Percentiles rank a stretch among this genome's conserved stretches.
Evolutionary conservation across 208 protist species (phyloP).

Genomic region (Leishmania guyanensis): DNA sequence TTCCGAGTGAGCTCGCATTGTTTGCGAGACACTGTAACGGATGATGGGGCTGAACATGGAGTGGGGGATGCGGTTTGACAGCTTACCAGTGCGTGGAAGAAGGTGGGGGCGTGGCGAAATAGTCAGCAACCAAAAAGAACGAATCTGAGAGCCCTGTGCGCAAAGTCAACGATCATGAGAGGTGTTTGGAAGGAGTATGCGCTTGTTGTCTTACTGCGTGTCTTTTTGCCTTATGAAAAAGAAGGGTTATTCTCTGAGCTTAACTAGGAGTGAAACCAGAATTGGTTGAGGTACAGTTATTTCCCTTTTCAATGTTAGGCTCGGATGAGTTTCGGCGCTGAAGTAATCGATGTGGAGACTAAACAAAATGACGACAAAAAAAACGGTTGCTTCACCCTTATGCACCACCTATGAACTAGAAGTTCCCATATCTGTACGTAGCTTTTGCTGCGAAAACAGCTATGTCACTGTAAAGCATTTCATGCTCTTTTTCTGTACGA

Average conservation of each 20-base stretch:
- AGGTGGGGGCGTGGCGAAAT: slow-evolving; percentile 7
- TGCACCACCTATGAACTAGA: neutral
- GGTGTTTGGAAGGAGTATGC: neutral
- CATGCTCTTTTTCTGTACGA: neutral
- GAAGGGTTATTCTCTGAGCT: neutral
- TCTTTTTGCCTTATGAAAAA: neutral
- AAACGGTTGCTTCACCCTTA: neutral
- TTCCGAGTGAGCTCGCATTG: neutral
- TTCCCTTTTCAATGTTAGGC: neutral
- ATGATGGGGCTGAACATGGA: neutral
- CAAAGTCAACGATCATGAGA: neutral
- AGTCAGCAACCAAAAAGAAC: neutral
- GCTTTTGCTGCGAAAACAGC: neutral
- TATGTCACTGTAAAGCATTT: neutral
- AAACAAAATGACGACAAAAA: slow-evolving; percentile 13
- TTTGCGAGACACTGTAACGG: neutral
- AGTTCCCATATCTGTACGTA: neutral
- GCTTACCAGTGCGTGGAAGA: neutral
- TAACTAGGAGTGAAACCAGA: neutral
- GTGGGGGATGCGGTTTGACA: neutral
- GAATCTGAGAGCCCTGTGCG: neutral
- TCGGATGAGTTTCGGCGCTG: neutral
- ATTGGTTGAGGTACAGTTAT: neutral
- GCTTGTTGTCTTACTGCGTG: neutral
- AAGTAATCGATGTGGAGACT: neutral